These are phyloP conservation scores for Solanum corneliomulleri DNA, from an alignment of 257 asterid species.

Conservation along the genomic window DNA sequence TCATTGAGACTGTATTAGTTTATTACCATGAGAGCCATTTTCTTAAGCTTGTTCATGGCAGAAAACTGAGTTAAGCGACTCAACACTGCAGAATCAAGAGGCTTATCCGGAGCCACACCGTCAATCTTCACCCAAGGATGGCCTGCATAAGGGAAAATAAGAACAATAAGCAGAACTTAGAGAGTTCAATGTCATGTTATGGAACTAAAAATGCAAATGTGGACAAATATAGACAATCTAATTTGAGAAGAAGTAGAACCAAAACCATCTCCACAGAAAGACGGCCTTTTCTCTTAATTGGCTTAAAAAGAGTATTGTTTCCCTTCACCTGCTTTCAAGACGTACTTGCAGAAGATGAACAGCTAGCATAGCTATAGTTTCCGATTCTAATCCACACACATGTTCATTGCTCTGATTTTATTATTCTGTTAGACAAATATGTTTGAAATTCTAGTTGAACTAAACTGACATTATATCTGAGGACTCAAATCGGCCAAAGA, in stretches of 20 bases:
- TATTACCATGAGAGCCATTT: constrained; percentile 33
- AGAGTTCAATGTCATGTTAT: background rate
- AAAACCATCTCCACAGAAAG: background rate
- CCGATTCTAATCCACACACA: background rate
- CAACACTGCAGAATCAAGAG: constrained; percentile 69
- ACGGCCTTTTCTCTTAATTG: background rate
- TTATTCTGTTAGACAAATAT: background rate
- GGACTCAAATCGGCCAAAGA: background rate
- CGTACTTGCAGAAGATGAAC: background rate
- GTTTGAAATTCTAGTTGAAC: background rate
- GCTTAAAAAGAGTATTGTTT: background rate
- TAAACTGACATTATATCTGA: background rate
- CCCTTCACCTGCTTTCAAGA: background rate
- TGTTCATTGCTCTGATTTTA: background rate
- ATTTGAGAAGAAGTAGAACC: background rate
- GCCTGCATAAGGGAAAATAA: constrained; percentile 26
- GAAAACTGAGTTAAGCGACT: constrained; percentile 36
- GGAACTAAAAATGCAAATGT: background rate
- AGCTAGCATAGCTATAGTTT: background rate
- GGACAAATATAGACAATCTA: background rate
- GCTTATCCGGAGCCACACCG: constrained; percentile 78
- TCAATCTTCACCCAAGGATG: constrained; percentile 72
- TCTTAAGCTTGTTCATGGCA: constrained; percentile 32
- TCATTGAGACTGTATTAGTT: background rate
- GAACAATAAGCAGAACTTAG: background rate